Evolutionary conservation across 1,284 basidiomycete genomes (phyloP), one percentile per base, ranked within the genome.

Genomic region (Fomitopsis palustris): DNA sequence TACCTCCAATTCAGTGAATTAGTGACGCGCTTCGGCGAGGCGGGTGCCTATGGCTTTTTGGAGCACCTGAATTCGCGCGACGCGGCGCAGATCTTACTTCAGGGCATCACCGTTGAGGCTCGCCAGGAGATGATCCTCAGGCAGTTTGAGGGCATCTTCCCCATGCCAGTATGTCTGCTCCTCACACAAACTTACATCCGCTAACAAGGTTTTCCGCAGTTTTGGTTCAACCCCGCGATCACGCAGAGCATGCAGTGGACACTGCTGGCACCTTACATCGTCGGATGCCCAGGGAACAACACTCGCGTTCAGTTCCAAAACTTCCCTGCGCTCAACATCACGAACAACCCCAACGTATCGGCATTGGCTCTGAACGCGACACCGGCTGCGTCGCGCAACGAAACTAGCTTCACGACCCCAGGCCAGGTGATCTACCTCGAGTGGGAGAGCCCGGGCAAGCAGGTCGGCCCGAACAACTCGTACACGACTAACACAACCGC

Each of bases 101-200:
- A 88, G 67, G 77, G 80, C 5, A 84, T 90, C 64, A 78, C 84
- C 0, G 85, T 82, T n/a, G 86, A 89, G 71, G 82, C 77, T 6
- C 75, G 87, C 12, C 86, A 90, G 71, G 84, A 90, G 72, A 82
- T 87, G 81, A 76, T 81, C 51, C 86, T 89, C 76, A 72, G 86
- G 14, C 86, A 88, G 67, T 81, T 87, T 54, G 78, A 84, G 59
- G 85, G 86, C 0, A 67, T 84, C 1, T 85, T 85, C 77, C 85
- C 84, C 1, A 83, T 85, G 80, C 81, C 85, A 4, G 80, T 83
- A 55, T 43, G 70, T 64, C 38, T 9, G 8, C 14, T 27, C 7
- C 38, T 1, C n/a, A 17, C 27, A 33, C 31, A 1, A 17, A 4
- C 27, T 8, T 4, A 23, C 29, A n/a, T 27, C 29, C 5, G 17